phyloP scores from a whole-genome alignment of 805 yeast species.

The Wickerhamiella allomyrinae region DNA sequence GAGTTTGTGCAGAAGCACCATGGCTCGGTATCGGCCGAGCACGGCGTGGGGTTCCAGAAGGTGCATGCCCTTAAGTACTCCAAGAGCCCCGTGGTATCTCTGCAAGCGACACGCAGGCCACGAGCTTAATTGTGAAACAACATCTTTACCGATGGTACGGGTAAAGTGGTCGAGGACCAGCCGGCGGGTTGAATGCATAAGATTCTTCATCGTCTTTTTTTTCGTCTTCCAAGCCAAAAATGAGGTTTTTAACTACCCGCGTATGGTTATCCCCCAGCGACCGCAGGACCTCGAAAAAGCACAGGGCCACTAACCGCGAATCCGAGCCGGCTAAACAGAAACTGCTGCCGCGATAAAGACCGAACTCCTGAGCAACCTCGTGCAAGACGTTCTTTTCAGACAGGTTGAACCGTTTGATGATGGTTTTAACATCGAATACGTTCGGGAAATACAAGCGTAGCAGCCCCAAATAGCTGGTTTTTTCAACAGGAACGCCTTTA shows the following conservation, averaged over 20 bases:
- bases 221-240: conserved; percentile 28
- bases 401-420: conserved; percentile 26
- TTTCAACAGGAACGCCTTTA: conserved; percentile 63
- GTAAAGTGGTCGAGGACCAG: neutral
- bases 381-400: conserved; percentile 24
- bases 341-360: conserved; percentile 24
- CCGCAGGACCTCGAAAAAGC: conserved; percentile 31
- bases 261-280: conserved; percentile 23
- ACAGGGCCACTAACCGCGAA: conserved; percentile 28
- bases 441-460: conserved; percentile 62
- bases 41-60: conserved; percentile 95
- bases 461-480: conserved; percentile 62
- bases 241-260: conserved; percentile 20
- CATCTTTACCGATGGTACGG: neutral
- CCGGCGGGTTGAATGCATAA: neutral
- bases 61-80: conserved; percentile 77
- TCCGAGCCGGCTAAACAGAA: conserved; percentile 33
- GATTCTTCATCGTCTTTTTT: conserved; percentile 1
- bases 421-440: conserved; percentile 62
- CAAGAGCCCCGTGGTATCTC: conserved; percentile 55
- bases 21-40: conserved; percentile 95
- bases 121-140: no score
- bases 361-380: conserved; percentile 31
- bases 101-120: no score
- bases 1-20: conserved; percentile 54